Conservation (phyloP, 202 grass and related monocot species). For the Panicum hallii region DNA sequence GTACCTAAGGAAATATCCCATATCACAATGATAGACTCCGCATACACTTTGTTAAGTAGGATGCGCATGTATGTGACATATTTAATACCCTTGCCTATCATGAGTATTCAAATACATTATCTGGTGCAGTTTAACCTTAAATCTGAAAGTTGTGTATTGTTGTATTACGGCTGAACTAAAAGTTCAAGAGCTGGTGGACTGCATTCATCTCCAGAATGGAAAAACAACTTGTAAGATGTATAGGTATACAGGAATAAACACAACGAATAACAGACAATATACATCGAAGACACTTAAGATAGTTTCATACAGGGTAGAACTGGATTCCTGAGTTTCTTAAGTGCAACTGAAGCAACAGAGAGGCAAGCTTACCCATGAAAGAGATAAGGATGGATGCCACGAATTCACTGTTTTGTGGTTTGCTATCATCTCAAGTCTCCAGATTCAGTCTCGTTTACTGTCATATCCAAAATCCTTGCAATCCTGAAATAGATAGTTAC, state of each 20-base stretch:
- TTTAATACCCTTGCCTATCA: conserved; percentile 19
- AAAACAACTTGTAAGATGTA: conserved; percentile 1
- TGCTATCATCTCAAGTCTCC: conserved; percentile 38
- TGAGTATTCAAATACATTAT: conserved; percentile 15
- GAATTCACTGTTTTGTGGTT: conserved; percentile 35
- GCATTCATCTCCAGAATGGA: conserved; percentile 26
- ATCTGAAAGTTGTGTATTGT: conserved; percentile 6
- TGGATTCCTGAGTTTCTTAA: neutral
- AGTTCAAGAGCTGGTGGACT: neutral
- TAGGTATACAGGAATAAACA: conserved; percentile 6
- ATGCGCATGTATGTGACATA: conserved; percentile 7
- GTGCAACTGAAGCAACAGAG: conserved; percentile 27
- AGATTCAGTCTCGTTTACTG: conserved; percentile 50
- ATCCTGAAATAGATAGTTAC: conserved; percentile 58
- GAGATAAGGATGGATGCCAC: neutral
- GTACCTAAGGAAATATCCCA: conserved; percentile 24
- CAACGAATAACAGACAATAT: neutral
- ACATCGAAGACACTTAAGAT: neutral
- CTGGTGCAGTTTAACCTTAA: conserved; percentile 13
- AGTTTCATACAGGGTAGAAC: neutral
- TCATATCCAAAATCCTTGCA: conserved; percentile 55
- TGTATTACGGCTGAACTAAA: conserved; percentile 16
- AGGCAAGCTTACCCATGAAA: conserved; percentile 37
- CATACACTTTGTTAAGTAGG: conserved; percentile 20
- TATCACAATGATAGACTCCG: conserved; percentile 10